phyloP scores from a whole-genome alignment of 2,329 filamentous ascomycete species.

The Aspergillus awamori region DNA sequence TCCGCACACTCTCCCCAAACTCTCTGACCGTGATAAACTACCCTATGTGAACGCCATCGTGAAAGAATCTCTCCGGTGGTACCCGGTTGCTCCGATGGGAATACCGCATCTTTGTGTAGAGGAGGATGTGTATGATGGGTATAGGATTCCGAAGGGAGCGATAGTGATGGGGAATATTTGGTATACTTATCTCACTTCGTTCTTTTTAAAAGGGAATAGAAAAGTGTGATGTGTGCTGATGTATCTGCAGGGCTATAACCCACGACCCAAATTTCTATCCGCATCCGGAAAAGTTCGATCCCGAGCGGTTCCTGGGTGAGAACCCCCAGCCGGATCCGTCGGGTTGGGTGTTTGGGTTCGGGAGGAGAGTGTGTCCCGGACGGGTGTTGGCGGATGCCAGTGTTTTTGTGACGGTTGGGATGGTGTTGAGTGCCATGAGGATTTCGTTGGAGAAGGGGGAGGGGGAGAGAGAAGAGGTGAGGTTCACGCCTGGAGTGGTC shows the following conservation, averaged over 20 bases:
- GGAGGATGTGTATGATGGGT: conserved; percentile 30
- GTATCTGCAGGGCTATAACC: conserved; percentile 40
- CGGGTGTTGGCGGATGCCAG: conserved; percentile 47
- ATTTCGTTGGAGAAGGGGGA: conserved; percentile 42
- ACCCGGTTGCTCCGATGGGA: conserved; percentile 38
- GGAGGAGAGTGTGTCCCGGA: conserved; percentile 49
- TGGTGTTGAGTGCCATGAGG: conserved; percentile 52
- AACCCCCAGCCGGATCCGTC: conserved; percentile 43
- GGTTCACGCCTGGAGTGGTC: conserved; percentile 41
- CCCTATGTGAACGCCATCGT: conserved; percentile 44
- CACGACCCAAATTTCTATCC: conserved; percentile 43
- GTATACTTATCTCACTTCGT: conserved; percentile 21
- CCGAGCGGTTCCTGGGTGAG: conserved; percentile 45
- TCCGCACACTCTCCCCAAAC: conserved; percentile 34
- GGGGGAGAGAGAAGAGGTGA: conserved; percentile 31
- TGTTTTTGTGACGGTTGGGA: conserved; percentile 47
- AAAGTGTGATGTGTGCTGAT: too few relatives aligned
- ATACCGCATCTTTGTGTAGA: conserved; percentile 33
- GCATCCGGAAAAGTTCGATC: conserved; percentile 45
- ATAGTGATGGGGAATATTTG: conserved; percentile 42
- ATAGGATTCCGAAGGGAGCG: conserved; percentile 40
- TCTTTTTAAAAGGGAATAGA: too few relatives aligned
- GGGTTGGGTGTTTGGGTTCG: conserved; percentile 39
- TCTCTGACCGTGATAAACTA: conserved; percentile 40
- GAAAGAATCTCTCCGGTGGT: conserved; percentile 44